Evolutionary conservation across 2,329 filamentous ascomycete genomes (phyloP), one percentile per base, ranked within the genome.

Genomic region (Pseudogymnoascus sp.): DNA sequence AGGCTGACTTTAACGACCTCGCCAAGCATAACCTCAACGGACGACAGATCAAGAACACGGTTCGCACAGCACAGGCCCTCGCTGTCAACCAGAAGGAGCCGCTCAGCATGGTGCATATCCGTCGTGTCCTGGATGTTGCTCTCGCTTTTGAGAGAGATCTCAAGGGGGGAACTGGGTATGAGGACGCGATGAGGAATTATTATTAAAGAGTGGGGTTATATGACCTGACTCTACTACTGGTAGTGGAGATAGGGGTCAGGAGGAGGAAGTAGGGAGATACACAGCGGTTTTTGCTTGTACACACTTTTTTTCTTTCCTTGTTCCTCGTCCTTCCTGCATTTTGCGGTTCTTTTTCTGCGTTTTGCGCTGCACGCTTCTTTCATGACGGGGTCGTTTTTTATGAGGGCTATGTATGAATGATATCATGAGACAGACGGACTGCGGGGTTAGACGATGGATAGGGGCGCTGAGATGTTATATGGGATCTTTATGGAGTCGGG

Each of bases 161-260:
- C 60, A 91, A 88, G 73, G 92, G 91, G 4, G 91, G 91, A 0
- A 80, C 83, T 0, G 91, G 91, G 0, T 95, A 91, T 69, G 79
- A 89, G 67, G 91, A 94, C 72, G 90, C 90, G 0, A 93, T 94
- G 91, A 82, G 88, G 67, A 90, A 87, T 70, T 94, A 94, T 69
- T 87, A 83, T 63, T 87, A 75, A 12, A 7, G 21, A 11, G 33
- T 10, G 8, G 7, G 10, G 50, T 18, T 21, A 33, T 56, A 33
- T 12, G 12, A 5, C 10, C 28, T 12, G n/a, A 3, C 12, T 53
- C n/a, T 16, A 53, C n/a, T 56, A 3, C 11, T 56, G 25, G 5
- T 11, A 21, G 28, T 33, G 16, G n/a, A 21, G 16, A 18, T 2
- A 18, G 14, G 47, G 50, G 28, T 7, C n/a, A 33, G 10, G n/a